Conservation (phyloP, 2,329 filamentous ascomycete genomes). For the Monosporascus sp. region DNA sequence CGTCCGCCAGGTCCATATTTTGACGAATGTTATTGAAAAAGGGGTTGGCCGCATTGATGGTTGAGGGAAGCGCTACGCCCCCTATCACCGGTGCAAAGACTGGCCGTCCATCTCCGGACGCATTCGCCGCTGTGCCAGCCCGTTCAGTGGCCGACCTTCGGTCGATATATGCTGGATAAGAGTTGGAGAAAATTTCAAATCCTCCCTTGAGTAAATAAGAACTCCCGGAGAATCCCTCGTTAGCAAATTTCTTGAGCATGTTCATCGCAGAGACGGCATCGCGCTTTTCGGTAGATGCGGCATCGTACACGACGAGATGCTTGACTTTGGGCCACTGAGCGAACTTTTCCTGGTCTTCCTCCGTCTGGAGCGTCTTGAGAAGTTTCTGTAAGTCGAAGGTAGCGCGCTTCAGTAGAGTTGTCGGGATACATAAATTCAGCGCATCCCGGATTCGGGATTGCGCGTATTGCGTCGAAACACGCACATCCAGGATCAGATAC, state of each 20-base stretch:
- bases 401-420: conserved; percentile 82
- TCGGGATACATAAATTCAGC: conserved; percentile 90
- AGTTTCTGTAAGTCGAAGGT: conserved; percentile 88
- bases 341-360: conserved; percentile 67
- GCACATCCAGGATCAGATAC: conserved; percentile 74
- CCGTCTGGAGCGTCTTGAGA: conserved; percentile 75
- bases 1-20: conserved; percentile 90
- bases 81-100: conserved; percentile 74
- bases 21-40: conserved; percentile 97
- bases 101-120: conserved; percentile 39
- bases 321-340: conserved; percentile 68
- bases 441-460: conserved; percentile 72
- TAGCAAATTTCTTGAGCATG: conserved; percentile 88
- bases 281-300: conserved; percentile 68
- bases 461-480: conserved; percentile 79
- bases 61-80: conserved; percentile 74
- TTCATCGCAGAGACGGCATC: conserved; percentile 79
- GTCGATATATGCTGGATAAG: conserved; percentile 63
- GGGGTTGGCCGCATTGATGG: conserved; percentile 68
- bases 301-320: conserved; percentile 84
- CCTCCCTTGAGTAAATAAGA: conserved; percentile 77
- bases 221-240: conserved; percentile 73
- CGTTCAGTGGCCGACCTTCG: conserved; percentile 41
- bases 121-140: conserved; percentile 41
- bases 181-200: conserved; percentile 66